Evolutionary conservation across 352 stramenopile species (phyloP), one percentile per base, ranked within the genome.

Genomic region (Globisporangium spiculum): DNA sequence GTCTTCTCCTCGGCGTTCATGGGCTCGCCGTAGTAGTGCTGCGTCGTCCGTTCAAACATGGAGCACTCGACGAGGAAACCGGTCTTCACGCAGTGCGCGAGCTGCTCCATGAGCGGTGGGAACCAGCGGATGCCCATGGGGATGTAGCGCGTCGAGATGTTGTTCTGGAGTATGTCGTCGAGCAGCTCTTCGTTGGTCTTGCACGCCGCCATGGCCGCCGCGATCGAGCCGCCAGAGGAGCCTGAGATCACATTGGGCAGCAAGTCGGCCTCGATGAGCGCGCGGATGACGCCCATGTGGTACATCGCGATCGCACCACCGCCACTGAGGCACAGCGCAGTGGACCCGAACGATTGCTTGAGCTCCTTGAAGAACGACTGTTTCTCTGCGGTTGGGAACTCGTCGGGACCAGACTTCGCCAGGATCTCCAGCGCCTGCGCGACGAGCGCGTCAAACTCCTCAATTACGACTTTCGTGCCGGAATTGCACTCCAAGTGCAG

Each of bases 261-360:
- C 9, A 97, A 38, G 48, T 93, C 84, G 0, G 83, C 84, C 27
- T 98, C 86, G 2, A 98, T 71, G 8, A 98, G 72, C 10, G 92
- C 92, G 22, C 85, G 83, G 12, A 98, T 90, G 10, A 97, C 91
- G 32, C 96, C 96, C 68, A 98, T 86, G 79, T 98, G 96, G 69
- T 98, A 98, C 93, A 99, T 98, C 1, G 91, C 88, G 66, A 92
- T 96, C 66, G 69, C 87, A n/a, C 94, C 94, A 18, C 94, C 96
- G 54, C 94, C 96, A 14, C 83, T 96, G 9, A 98, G 76, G 77
- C 95, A 98, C 16, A 99, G 73, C 16, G 93, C 94, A 4, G 94
- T 97, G 6, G 86, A 84, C 0, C 94, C 94, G 61, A 98, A 93
- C 62, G 95, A 88, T n/a, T 89, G 77, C 63, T 89, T 86, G 36